These are phyloP conservation scores for Ceratocystiopsis minuta DNA, from an alignment of 2,329 filamentous ascomycete genomes.

Conservation along the genomic window DNA sequence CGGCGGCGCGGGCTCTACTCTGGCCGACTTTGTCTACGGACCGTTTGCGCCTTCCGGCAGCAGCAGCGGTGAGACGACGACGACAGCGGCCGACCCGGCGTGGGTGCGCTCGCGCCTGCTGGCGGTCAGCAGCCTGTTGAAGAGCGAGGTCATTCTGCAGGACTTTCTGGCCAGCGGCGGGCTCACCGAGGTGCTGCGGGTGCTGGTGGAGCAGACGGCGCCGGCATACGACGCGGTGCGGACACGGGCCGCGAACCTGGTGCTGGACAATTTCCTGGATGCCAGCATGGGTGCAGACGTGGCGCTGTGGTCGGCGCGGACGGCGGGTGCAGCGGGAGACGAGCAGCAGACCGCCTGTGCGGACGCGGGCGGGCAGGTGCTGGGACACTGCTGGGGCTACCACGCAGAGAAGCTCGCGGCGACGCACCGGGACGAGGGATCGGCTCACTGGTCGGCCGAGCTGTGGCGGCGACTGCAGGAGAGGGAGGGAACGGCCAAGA, in stretches of 20 bases:
- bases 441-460: conserved; percentile 6
- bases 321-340: conserved; percentile 8
- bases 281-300: conserved; percentile 40
- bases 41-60: conserved; percentile 14
- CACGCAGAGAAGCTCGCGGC: conserved; percentile 24
- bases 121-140: conserved; percentile 38
- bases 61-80: no score
- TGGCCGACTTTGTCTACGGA: conserved; percentile 24
- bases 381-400: conserved; percentile 36
- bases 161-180: conserved; percentile 38
- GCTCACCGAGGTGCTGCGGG: conserved; percentile 34
- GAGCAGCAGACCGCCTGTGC: no score
- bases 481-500: conserved; percentile 3
- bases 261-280: conserved; percentile 50
- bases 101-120: conserved; percentile 23
- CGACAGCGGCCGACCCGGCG: conserved; percentile 8
- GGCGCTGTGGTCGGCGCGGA: conserved; percentile 32
- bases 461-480: conserved; percentile 6
- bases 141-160: conserved; percentile 29
- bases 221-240: conserved; percentile 31
- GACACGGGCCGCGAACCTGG: conserved; percentile 36
- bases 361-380: background rate
- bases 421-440: conserved; percentile 19
- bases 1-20: conserved; percentile 1
- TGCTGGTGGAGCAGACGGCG: conserved; percentile 25